Evolutionary conservation across 768 basidiomycete genomes (phyloP), one percentile per base, ranked within the genome.

Genomic region (Dendrothele bispora): DNA sequence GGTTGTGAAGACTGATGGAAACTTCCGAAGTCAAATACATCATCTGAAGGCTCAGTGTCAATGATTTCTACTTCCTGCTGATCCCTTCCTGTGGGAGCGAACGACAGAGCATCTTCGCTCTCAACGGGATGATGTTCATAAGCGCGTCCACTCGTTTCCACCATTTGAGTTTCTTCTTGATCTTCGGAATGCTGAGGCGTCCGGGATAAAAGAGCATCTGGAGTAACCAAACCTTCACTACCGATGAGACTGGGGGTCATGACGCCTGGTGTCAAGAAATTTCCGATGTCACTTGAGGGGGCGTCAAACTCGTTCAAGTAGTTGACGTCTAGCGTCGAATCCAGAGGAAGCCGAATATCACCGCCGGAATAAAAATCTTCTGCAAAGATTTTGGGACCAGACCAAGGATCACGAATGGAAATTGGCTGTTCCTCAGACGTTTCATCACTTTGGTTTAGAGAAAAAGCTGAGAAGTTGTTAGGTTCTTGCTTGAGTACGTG

Each of bases 321-420:
- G 49, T 71, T 58, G 4, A 55, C 40, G n/a, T 32, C 43, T 37
- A 28, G 46, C 20, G 20, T 38, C 25, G 41, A 48, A 4, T 44
- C 52, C 14, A 41, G 39, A 12, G 39, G 22, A 25, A 50, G 48
- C n/a, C n/a, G n/a, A 29, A 68, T 24, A 43, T 78, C 74, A 1
- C 75, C 78, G 11, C 73, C 76, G 5, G 73, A 65, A 49, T 72
- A 73, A 49, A 65, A 71, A 54, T 75, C 74, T 50, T 74, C 72
- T 1, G 73, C 70, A 36, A 68, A 71, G 5, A 59, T 65, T 22
- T 58, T 59, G 5, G 74, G 67, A 21, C 66, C 71, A 28, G 55
- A 55, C 75, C 74, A 77, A 24, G 65, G 65, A 54, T 76, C 73
- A 17, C 56, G 51, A 17, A 76, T 48, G 6, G 70, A 67, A 5